Evolutionary conservation across 345 rosid genomes (phyloP).

Genomic region (Theobroma cacao): DNA sequence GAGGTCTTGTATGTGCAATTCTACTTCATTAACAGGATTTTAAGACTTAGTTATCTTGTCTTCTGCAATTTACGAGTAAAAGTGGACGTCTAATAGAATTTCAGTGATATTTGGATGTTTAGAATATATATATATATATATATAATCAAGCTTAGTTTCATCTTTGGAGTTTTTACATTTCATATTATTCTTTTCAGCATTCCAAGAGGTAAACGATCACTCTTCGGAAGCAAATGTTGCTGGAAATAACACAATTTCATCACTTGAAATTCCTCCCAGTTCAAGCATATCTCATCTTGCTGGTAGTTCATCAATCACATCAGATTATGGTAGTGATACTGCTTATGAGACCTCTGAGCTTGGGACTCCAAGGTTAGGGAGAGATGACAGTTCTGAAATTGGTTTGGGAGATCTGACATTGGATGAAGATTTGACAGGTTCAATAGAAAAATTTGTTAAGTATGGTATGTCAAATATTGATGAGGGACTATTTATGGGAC

Average conservation of each 20-base stretch:
- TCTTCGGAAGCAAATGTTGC: constrained; percentile 48
- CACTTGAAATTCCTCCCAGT: constrained; percentile 43
- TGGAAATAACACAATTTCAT: constrained; percentile 37
- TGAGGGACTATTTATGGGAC: constrained; percentile 93
- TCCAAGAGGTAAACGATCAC: constrained; percentile 67
- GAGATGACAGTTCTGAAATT: constrained; percentile 66
- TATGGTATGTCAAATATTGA: constrained; percentile 92
- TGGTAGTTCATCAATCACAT: constrained; percentile 69
- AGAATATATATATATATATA: background rate
- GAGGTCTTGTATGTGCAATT: constrained; percentile 80
- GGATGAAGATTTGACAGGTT: constrained; percentile 79
- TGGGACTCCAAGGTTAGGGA: constrained; percentile 76
- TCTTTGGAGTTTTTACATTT: constrained; percentile 11
- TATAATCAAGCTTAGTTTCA: background rate
- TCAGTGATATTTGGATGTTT: background rate
- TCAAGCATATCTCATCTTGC: constrained; percentile 51
- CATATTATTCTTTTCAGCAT: constrained; percentile 56
- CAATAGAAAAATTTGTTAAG: constrained; percentile 81
- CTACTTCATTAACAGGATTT: constrained; percentile 20
- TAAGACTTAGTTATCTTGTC: background rate
- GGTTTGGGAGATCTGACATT: constrained; percentile 65
- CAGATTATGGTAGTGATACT: constrained; percentile 96
- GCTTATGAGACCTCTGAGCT: constrained; percentile 88
- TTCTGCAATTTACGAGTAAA: constrained; percentile 2
- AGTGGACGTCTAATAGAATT: background rate